These are phyloP conservation scores for Neopestalotiopsis sp. DNA, from an alignment of 2,329 filamentous ascomycete genomes.

Conservation along the genomic window DNA sequence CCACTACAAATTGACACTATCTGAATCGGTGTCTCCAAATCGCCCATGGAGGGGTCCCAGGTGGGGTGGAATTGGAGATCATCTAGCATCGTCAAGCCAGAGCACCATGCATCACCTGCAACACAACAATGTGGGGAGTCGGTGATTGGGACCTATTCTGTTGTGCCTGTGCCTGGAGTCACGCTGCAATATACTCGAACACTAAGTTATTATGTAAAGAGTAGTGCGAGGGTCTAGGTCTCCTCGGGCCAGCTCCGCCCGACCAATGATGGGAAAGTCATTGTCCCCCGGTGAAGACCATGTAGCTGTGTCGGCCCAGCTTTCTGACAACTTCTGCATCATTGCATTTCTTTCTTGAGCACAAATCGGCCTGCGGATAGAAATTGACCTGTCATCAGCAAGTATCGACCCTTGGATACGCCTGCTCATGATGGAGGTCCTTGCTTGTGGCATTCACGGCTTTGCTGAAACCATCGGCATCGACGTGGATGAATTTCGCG, in stretches of 20 bases:
- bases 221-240: neutral
- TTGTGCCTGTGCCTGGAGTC: neutral
- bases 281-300: neutral
- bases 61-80: neutral
- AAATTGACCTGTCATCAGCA: neutral
- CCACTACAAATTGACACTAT: neutral
- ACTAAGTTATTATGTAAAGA: neutral
- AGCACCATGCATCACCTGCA: neutral
- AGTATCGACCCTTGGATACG: neutral
- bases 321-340: neutral
- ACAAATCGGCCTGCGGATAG: neutral
- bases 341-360: neutral
- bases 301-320: neutral
- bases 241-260: neutral
- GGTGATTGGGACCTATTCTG: neutral
- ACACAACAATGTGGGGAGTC: neutral
- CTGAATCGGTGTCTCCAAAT: neutral
- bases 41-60: neutral
- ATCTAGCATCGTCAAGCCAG: neutral
- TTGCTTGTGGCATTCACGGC: slow-evolving; percentile 43
- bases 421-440: slow-evolving; percentile 32
- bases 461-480: slow-evolving; percentile 45
- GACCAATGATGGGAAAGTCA: neutral
- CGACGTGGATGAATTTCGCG: slow-evolving; percentile 42
- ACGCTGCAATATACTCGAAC: neutral